Base-by-base conservation (phyloP, 371 early-diverging fungal genomes). In the Sporodiniella umbellata region DNA sequence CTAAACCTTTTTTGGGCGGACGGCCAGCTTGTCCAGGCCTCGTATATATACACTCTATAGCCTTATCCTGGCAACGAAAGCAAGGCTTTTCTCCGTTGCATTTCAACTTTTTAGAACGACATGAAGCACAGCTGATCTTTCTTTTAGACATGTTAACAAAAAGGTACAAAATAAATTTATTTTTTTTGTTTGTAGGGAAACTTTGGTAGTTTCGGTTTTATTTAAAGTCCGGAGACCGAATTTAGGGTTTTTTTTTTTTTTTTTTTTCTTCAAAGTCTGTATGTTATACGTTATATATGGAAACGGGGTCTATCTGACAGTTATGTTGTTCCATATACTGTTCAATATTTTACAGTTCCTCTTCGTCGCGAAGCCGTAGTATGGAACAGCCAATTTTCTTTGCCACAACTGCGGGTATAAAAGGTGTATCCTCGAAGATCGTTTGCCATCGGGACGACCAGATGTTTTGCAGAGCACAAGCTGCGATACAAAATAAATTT, bases 1-100 rank as follows among this genome's bases (percentile, higher is more conserved):
- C 52, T 14, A 67, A 60, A 18, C 64, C 67, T 23, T 67, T 67
- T 33, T 67, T 67, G 1, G 67, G 64, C 12, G 67, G 67, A 22
- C 67, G 53, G 22, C 67, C 67, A 17, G 60, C 60, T 17, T 56
- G 42, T 5, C 54, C 56, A 12, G 63, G 60, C 24, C 48, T 51
- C 6, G 53, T 49, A 43, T 63, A 67, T 1, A 53, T 33, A 19
- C 67, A 67, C n/a, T 40, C 15, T 11, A 22, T 42, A 14, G 53
- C 22, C 50, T 45, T 49, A 8, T 17, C 10, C 14, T 51, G 19
- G 28, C 66, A 65, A 1, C 62, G 57, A 14, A 35, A 30, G 18
- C 66, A 65, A 4, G 66, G 66, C 6, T 57, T 61, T 26, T 40
- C 43, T 24, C 66, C 66, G 45, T 58, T 52, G 12, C 66, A 65